Conservation (phyloP, 1,284 basidiomycete species). For the Malassezia cuniculi region DNA sequence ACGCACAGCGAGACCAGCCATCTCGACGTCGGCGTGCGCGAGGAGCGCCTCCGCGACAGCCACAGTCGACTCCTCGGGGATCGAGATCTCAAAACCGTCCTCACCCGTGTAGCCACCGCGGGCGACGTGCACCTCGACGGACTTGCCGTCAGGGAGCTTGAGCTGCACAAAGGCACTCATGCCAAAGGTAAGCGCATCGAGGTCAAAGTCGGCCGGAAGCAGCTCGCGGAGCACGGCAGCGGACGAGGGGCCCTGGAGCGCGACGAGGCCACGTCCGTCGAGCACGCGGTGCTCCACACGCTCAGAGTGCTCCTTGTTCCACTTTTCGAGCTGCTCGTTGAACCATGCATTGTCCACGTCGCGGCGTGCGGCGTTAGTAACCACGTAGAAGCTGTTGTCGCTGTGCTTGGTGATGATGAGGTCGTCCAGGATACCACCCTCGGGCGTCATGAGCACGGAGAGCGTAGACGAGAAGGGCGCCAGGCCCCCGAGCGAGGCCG, state of each 20-base stretch:
- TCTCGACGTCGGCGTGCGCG: conserved; percentile 56
- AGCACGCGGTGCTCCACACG: conserved; percentile 68
- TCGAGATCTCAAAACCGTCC: conserved; percentile 95
- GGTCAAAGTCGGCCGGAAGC: conserved; percentile 52
- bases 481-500: conserved; percentile 55
- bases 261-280: conserved; percentile 74
- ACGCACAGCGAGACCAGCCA: conserved; percentile 80
- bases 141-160: conserved; percentile 52
- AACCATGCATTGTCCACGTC: conserved; percentile 73
- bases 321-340: conserved; percentile 51
- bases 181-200: conserved; percentile 47
- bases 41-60: conserved; percentile 61
- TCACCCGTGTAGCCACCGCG: conserved; percentile 98
- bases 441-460: conserved; percentile 73
- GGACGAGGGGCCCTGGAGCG: conserved; percentile 79
- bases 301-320: conserved; percentile 41
- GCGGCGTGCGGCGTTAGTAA: conserved; percentile 85
- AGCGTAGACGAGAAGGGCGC: conserved; percentile 58
- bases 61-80: conserved; percentile 64
- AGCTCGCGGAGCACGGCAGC: conserved; percentile 60
- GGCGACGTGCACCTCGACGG: conserved; percentile 61
- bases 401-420: conserved; percentile 49
- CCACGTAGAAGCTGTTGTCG: conserved; percentile 65
- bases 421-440: conserved; percentile 92
- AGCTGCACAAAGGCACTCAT: conserved; percentile 30